Percentiles rank a stretch among this genome's conserved stretches.
These are phyloP conservation scores for Acacia pycnantha DNA, from an alignment of 331 rosid genomes.

Conservation along the genomic window DNA sequence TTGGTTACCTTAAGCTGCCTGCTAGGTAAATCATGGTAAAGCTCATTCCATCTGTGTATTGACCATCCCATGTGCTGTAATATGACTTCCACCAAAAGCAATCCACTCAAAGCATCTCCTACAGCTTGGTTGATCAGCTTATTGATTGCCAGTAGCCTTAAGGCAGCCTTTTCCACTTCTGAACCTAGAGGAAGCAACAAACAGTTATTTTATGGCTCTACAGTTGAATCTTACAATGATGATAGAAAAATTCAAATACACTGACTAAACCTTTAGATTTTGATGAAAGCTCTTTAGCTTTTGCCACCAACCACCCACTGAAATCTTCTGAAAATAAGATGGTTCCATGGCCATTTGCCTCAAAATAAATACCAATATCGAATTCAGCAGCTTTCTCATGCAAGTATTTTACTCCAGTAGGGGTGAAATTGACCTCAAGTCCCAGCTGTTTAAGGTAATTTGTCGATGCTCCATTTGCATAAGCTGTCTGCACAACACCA, in stretches of 20 bases:
- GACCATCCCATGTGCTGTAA: slow-evolving; percentile 74
- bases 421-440: slow-evolving; percentile 77
- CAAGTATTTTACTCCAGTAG: slow-evolving; percentile 89
- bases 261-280: slow-evolving; percentile 49
- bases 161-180: slow-evolving; percentile 72
- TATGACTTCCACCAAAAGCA: slow-evolving; percentile 89
- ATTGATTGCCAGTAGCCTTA: slow-evolving; percentile 70
- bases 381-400: slow-evolving; percentile 81
- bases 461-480: slow-evolving; percentile 94
- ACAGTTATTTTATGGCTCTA: slow-evolving; percentile 6
- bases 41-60: slow-evolving; percentile 71
- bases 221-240: slow-evolving; percentile 18
- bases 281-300: slow-evolving; percentile 42
- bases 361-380: slow-evolving; percentile 90
- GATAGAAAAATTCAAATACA: slow-evolving; percentile 19
- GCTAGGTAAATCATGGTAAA: slow-evolving; percentile 89
- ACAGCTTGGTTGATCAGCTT: slow-evolving; percentile 88
- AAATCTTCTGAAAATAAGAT: slow-evolving; percentile 74
- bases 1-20: slow-evolving; percentile 76
- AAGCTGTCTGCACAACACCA: slow-evolving; percentile 92
- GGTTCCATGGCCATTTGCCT: slow-evolving; percentile 98
- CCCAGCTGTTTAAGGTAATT: slow-evolving; percentile 69
- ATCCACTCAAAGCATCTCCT: slow-evolving; percentile 66
- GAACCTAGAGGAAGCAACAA: slow-evolving; percentile 47
- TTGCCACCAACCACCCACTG: slow-evolving; percentile 52